Conservation (phyloP, 495 filamentous ascomycete genomes). For the Penicillium silybi region DNA sequence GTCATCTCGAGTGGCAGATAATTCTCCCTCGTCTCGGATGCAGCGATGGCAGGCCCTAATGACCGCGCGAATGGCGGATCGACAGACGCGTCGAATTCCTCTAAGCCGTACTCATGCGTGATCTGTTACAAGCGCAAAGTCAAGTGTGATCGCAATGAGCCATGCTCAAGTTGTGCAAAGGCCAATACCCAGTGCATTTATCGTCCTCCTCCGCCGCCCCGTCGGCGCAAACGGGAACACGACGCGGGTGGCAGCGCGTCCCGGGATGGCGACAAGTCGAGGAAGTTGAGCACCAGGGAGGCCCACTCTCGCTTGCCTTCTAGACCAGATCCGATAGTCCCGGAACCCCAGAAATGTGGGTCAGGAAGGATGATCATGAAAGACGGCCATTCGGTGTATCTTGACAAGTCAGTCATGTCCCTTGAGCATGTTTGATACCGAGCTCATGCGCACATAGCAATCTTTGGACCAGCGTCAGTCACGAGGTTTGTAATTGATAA, state of each 20-base stretch:
- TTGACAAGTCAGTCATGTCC: constrained; percentile 38
- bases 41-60: neutral
- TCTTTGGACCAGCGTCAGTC: constrained; percentile 50
- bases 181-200: constrained; percentile 55
- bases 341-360: constrained; percentile 2
- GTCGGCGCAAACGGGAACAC: constrained; percentile 55
- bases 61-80: neutral
- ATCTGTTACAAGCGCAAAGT: constrained; percentile 66
- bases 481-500: constrained; percentile 37
- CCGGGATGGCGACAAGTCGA: constrained; percentile 18
- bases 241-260: constrained; percentile 40
- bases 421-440: neutral
- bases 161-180: constrained; percentile 64
- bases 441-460: constrained; percentile 23
- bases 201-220: constrained; percentile 54
- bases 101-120: constrained; percentile 53
- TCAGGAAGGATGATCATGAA: constrained; percentile 32
- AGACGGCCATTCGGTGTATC: constrained; percentile 43
- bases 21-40: neutral
- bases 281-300: neutral
- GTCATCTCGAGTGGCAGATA: neutral
- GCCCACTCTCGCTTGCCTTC: neutral
- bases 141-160: constrained; percentile 61
- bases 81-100: constrained; percentile 1
- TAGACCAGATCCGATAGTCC: neutral